A percentile compares a stretch with the other conserved stretches of the same genome.
These are phyloP conservation scores for Colletotrichum limetticola DNA, from an alignment of 2,329 filamentous ascomycete genomes.

Conservation along the genomic window DNA sequence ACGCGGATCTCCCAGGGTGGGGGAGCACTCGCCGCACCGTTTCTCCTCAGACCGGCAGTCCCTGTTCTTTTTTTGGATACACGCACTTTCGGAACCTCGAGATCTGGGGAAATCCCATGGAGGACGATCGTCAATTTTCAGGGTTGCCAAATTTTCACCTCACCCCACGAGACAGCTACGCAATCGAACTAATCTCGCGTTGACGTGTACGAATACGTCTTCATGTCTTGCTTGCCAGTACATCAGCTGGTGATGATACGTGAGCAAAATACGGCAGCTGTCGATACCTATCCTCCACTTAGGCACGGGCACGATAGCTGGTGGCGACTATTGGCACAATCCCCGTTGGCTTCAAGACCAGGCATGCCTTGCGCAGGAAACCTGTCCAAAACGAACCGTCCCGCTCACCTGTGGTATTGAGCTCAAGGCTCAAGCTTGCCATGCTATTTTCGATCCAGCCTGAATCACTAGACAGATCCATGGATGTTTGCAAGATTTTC, in stretches of 20 bases:
- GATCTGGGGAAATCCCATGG: slow-evolving; percentile 32
- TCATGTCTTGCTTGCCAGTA: not conserved
- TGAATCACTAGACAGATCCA: not conserved
- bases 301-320: not conserved
- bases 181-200: not conserved
- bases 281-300: not conserved
- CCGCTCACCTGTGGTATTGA: not conserved
- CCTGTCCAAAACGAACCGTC: slow-evolving; percentile 7
- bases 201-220: not conserved
- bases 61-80: slow-evolving; percentile 36
- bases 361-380: slow-evolving; percentile 1
- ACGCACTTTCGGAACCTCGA: slow-evolving; percentile 19
- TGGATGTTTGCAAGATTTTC: not conserved
- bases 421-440: slow-evolving; percentile 10
- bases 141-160: not conserved
- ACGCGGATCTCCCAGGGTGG: slow-evolving; percentile 30
- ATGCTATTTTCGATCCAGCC: slow-evolving; percentile 1
- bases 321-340: slow-evolving; percentile 28
- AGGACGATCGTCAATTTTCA: slow-evolving; percentile 1
- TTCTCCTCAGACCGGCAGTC: slow-evolving; percentile 28
- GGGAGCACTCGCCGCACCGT: slow-evolving; percentile 20
- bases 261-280: not conserved
- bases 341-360: not conserved
- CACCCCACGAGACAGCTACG: not conserved
- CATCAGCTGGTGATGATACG: not conserved